Evolutionary conservation across 768 basidiomycete species (phyloP), one percentile per base, ranked within the genome.

Genomic region (Brasilioporus rufonigricans): DNA sequence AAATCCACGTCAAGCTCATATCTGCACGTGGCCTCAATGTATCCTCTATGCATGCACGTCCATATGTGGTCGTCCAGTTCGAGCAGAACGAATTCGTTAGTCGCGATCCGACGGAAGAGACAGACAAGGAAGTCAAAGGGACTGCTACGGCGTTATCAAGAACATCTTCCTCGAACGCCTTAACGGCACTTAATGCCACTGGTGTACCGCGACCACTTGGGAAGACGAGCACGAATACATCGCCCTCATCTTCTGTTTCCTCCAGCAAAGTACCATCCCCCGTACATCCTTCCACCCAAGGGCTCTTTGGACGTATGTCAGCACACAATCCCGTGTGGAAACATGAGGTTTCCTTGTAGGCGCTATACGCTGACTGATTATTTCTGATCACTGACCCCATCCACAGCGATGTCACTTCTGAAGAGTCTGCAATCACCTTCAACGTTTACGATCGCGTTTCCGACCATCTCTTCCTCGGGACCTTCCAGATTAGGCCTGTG

Each of bases 81-180:
- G 97, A 99, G 77, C 91, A 98, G 73, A 98, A 93, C 80, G 97
- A 99, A 74, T 99, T 98, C 68, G 87, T 99, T 70, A 87, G 86
- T 63, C 78, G 97, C 43, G 91, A 96, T 70, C 91, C 93, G 26
- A 90, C 87, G 24, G 83, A 85, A 60, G 91, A 92, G 71, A 76
- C 80, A 18, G 91, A 90, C 76, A 93, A 91, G 77, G 91, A 93
- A 73, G 89, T 91, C 72, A 92, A 87, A 70, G 93, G 91, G 63
- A 80, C 80, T 38, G 81, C 93, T 4, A 85, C 80, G 10, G 74
- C 69, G 53, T 68, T 83, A 38, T 84, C 80, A 18, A 73, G 80
- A 60, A 80, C 82, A 45, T 76, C 79, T 31, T 84, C 87, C 4
- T 82, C 81, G 23, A 84, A 74, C 51, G 89, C 87, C 29, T 70